phyloP scores from a whole-genome alignment of 768 basidiomycete species.

The Tulasnella sp. region DNA sequence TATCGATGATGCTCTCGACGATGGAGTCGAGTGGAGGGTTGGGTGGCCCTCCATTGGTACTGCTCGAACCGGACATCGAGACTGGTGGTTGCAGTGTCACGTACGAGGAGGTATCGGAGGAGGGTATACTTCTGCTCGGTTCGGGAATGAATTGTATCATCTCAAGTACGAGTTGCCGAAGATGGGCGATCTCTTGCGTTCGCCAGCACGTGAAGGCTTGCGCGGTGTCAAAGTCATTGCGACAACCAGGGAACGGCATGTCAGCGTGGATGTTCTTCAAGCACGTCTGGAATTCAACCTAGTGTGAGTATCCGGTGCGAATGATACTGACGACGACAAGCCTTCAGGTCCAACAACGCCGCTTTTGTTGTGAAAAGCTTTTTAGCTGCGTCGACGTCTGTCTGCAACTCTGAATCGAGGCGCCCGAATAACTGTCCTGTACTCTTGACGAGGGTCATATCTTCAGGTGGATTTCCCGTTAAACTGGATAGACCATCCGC shows the following conservation, averaged over 20 bases:
- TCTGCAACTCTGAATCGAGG: constrained; percentile 50
- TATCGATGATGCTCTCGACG: constrained; percentile 22
- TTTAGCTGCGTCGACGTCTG: constrained; percentile 56
- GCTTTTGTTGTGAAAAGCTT: constrained; percentile 67
- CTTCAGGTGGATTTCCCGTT: constrained; percentile 31
- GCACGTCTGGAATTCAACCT: constrained; percentile 57
- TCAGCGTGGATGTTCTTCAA: constrained; percentile 85
- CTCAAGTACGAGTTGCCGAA: constrained; percentile 78
- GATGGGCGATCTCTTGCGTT: constrained; percentile 62
- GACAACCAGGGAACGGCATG: constrained; percentile 65
- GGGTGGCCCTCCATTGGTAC: too few species aligned
- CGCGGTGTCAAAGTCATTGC: constrained; percentile 76
- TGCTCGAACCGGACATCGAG: not conserved
- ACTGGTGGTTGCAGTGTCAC: constrained; percentile 26
- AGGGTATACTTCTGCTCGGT: constrained; percentile 66
- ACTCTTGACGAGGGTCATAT: constrained; percentile 65
- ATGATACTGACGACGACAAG: constrained; percentile 23
- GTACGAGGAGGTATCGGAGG: constrained; percentile 39
- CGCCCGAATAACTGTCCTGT: constrained; percentile 66
- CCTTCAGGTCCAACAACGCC: constrained; percentile 79
- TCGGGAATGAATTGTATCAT: constrained; percentile 82
- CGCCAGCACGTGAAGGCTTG: constrained; percentile 78
- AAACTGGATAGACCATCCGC: constrained; percentile 54
- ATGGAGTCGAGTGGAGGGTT: not conserved
- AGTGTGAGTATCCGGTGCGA: constrained; percentile 16